phyloP scores from a whole-genome alignment of 495 filamentous ascomycete species.

The Daldinia concentrica region DNA sequence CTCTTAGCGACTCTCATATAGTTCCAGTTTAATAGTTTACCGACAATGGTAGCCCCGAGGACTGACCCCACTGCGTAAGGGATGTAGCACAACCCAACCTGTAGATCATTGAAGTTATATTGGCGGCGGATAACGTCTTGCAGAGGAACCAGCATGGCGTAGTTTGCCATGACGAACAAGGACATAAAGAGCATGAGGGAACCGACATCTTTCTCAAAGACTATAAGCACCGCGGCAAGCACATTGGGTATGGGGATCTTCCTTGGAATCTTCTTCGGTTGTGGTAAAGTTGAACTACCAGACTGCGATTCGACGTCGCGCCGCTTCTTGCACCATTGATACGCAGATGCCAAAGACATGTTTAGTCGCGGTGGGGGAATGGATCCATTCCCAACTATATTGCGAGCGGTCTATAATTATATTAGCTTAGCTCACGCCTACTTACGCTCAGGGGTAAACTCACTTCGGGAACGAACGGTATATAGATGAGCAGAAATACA shows the following conservation, averaged over 20 bases:
- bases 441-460: background rate
- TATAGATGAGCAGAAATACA: slow-evolving; percentile 3
- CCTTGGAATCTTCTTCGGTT: slow-evolving; percentile 1
- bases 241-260: slow-evolving; percentile 5
- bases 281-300: background rate
- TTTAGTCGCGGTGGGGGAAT: slow-evolving; percentile 7
- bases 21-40: slow-evolving; percentile 14
- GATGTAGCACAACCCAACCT: slow-evolving; percentile 14
- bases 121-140: slow-evolving; percentile 1
- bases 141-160: slow-evolving; percentile 1
- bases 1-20: background rate
- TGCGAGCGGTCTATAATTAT: background rate
- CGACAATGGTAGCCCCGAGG: background rate
- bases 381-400: slow-evolving; percentile 10
- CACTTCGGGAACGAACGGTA: slow-evolving; percentile 3
- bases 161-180: slow-evolving; percentile 7
- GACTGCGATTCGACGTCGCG: background rate
- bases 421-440: background rate
- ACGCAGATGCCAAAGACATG: background rate
- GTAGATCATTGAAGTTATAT: slow-evolving; percentile 2
- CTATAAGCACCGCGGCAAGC: slow-evolving; percentile 1
- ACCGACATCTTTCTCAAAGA: slow-evolving; percentile 13
- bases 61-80: slow-evolving; percentile 2
- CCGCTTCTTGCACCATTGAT: background rate
- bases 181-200: slow-evolving; percentile 5